Conservation (phyloP, 1,284 basidiomycete species). For the Papiliotrema terrestris region DNA sequence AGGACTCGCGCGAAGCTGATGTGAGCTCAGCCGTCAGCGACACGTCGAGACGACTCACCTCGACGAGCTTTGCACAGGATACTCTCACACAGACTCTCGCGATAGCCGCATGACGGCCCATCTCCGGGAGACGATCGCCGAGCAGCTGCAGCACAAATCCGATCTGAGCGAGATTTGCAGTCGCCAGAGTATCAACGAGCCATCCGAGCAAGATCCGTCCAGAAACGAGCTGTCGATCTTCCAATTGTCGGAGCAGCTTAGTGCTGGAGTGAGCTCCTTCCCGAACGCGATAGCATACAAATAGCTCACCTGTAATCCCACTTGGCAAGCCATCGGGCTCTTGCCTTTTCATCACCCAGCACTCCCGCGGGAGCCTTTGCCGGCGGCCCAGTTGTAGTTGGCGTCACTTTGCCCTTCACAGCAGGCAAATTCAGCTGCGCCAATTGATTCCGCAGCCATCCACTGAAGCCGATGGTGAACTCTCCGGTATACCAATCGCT, state of each 20-base stretch:
- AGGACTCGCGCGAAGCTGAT: constrained; percentile 40
- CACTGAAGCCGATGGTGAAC: constrained; percentile 80
- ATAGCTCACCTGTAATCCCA: constrained; percentile 42
- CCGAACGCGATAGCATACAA: background rate
- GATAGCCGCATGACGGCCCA: constrained; percentile 53
- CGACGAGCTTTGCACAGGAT: constrained; percentile 57
- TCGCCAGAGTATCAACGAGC: constrained; percentile 72
- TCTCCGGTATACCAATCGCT: constrained; percentile 78
- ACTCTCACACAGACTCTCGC: constrained; percentile 35
- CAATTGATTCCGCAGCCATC: constrained; percentile 87
- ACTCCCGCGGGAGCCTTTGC: constrained; percentile 51
- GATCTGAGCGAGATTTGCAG: constrained; percentile 77
- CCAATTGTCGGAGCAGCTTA: constrained; percentile 70
- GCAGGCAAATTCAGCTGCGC: constrained; percentile 78
- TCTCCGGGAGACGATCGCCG: constrained; percentile 73
- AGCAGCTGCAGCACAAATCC: constrained; percentile 73
- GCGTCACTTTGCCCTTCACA: constrained; percentile 63
- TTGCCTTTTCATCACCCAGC: constrained; percentile 37
- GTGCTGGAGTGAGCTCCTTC: constrained; percentile 53
- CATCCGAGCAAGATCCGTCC: constrained; percentile 73
- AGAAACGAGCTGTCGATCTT: constrained; percentile 77
- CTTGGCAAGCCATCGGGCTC: constrained; percentile 27
- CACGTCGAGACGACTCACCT: constrained; percentile 54
- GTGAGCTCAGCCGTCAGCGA: constrained; percentile 53
- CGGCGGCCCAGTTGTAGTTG: constrained; percentile 31